Evolutionary conservation across 768 basidiomycete genomes (phyloP), one percentile per base, ranked within the genome.

Genomic region (Tulasnella sp.): DNA sequence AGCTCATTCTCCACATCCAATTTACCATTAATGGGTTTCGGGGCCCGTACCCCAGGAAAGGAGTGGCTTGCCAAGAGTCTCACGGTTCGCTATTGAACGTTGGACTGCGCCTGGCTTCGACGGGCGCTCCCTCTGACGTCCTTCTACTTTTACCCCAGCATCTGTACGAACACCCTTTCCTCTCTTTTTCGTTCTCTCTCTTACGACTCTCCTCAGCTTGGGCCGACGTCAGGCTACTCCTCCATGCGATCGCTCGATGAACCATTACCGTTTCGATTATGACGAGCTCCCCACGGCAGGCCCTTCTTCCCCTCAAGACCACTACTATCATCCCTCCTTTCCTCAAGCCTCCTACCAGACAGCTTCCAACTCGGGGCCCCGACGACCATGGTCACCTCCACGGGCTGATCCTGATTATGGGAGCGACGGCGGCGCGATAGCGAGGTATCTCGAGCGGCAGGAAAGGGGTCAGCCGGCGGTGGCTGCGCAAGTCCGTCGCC

Each of bases 391-490:
- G 75, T 75, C 75, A 35, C 75, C 46, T 35, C 5, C 3, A 37
- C 32, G 20, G 15, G 26, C 26, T 61, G 37, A 55, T 40, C 26
- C 57, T 6, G 51, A 75, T 23, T 67, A 75, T 61, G 75, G 57
- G 9, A 61, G 57, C 55, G 75, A 75, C 39, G 75, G 75, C 16
- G 75, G 75, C 16, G 75, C 75, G 37, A 75, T 75, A 75, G 75
- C 75, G 26, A 57, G 48, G 32, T 75, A 75, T 61, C 55, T 75
- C 48, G 57, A 75, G 57, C 57, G 16, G 75, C 75, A 75, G n/a
- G 75, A 75, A 75, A 75, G 75, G 75, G 75, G 75, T 75, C 75
- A 57, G 75, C 37, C 61, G 61, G 6, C 61, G 61, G 61, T 67
- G 61, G 32, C 61, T 67, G 61, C 61, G 61, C 61, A 67, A 32